Conservation (phyloP, 768 basidiomycete species). For the Cystobasidium tubakii region DNA sequence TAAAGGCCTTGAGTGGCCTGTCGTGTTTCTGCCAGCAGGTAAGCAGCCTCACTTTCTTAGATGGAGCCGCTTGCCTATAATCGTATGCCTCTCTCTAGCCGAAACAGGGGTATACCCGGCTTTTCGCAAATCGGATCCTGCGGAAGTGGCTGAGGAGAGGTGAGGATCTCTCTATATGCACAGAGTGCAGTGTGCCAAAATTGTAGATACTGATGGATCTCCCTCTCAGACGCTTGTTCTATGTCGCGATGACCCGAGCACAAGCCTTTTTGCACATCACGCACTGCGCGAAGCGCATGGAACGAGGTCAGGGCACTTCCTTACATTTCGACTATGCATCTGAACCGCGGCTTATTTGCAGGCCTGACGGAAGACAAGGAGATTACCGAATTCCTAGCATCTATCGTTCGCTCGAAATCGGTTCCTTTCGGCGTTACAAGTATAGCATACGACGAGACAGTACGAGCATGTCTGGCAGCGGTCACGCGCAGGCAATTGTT, state of each 20-base stretch:
- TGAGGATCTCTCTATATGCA: constrained; percentile 46
- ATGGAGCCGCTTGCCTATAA: constrained; percentile 32
- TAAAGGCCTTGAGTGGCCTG: constrained; percentile 88
- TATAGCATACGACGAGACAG: neutral
- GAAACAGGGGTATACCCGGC: constrained; percentile 72
- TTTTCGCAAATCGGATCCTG: constrained; percentile 55
- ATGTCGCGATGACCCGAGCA: constrained; percentile 83
- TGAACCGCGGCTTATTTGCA: neutral
- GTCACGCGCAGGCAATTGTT: neutral
- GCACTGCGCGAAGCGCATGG: constrained; percentile 55
- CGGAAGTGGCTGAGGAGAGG: constrained; percentile 78
- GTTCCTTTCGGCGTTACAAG: neutral
- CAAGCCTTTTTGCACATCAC: constrained; percentile 64
- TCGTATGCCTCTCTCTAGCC: constrained; percentile 51
- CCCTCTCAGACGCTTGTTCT: constrained; percentile 63
- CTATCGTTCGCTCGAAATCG: neutral
- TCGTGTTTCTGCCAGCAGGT: constrained; percentile 74
- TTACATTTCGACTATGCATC: neutral
- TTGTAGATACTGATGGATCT: neutral
- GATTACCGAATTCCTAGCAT: constrained; percentile 20
- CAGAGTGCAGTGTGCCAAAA: neutral
- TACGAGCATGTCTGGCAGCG: neutral
- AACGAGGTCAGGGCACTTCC: constrained; percentile 49
- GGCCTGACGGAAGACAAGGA: constrained; percentile 24
- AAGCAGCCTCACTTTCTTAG: too few species aligned